Percentiles rank a stretch among this genome's conserved stretches.
phyloP scores from a whole-genome alignment of 192 early-diverging fungal species.

The Podila verticillata region DNA sequence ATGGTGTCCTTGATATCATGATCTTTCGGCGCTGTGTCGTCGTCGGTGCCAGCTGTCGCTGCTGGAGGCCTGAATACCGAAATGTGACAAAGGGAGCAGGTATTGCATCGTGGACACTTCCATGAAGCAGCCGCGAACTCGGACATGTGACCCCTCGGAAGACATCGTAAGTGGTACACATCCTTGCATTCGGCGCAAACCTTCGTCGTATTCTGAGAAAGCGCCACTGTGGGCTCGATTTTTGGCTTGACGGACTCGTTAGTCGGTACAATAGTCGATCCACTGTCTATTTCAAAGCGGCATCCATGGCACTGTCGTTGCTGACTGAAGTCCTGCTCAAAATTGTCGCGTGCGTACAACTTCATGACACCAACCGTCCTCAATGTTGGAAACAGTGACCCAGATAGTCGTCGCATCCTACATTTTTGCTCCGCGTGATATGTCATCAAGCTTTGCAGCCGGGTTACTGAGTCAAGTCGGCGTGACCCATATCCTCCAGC shows the following conservation, averaged over 20 bases:
- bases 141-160: background rate
- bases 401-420: no score
- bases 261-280: no score
- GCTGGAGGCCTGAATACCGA: constrained; percentile 11
- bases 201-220: no score
- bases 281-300: no score
- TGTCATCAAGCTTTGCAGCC: constrained; percentile 20
- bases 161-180: constrained; percentile 58
- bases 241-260: no score
- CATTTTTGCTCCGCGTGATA: constrained; percentile 9
- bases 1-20: background rate
- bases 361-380: no score
- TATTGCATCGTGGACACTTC: constrained; percentile 28
- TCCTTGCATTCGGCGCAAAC: constrained; percentile 53
- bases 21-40: background rate
- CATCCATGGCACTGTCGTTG: no score
- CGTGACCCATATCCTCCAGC: background rate
- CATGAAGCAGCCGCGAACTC: constrained; percentile 3
- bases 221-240: background rate
- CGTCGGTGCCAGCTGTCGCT: background rate
- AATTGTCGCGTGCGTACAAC: no score
- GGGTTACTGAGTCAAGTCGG: background rate
- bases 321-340: no score
- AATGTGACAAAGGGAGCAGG: constrained; percentile 18
- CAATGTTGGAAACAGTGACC: no score